Conservation (phyloP, 768 basidiomycete species). For the Guyanaporus albipodus region DNA sequence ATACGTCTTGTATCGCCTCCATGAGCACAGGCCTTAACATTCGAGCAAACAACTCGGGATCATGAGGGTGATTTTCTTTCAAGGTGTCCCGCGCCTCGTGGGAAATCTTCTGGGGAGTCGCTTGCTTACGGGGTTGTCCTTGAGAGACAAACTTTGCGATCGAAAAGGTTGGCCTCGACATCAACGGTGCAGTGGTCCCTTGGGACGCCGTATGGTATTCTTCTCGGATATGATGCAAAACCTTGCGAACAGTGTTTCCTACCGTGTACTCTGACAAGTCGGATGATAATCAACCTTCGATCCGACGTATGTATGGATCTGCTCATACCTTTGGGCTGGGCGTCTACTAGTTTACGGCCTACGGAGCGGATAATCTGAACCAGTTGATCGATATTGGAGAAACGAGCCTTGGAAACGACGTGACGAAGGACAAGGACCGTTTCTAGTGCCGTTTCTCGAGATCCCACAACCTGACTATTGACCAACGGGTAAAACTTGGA, state of each 20-base stretch:
- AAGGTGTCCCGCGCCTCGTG: constrained; percentile 52
- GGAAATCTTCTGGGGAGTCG: constrained; percentile 33
- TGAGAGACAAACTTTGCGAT: constrained; percentile 81
- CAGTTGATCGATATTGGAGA: constrained; percentile 83
- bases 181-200: constrained; percentile 37
- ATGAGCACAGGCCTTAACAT: constrained; percentile 89
- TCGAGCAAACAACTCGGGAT: constrained; percentile 73
- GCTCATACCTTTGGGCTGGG: constrained; percentile 86
- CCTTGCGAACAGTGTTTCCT: constrained; percentile 90
- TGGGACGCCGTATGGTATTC: constrained; percentile 83
- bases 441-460: constrained; percentile 83
- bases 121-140: constrained; percentile 61
- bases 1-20: constrained; percentile 94
- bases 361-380: constrained; percentile 73
- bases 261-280: constrained; percentile 76
- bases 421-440: constrained; percentile 86
- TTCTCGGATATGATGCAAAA: constrained; percentile 91
- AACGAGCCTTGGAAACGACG: constrained; percentile 82
- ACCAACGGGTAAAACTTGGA: neutral
- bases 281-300: constrained; percentile 7
- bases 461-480: constrained; percentile 85
- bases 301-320: neutral
- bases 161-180: constrained; percentile 50
- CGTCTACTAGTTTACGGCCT: constrained; percentile 78
- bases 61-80: constrained; percentile 68